phyloP scores from a whole-genome alignment of 805 yeast genomes.

The Sugiyamaella floridensis region DNA sequence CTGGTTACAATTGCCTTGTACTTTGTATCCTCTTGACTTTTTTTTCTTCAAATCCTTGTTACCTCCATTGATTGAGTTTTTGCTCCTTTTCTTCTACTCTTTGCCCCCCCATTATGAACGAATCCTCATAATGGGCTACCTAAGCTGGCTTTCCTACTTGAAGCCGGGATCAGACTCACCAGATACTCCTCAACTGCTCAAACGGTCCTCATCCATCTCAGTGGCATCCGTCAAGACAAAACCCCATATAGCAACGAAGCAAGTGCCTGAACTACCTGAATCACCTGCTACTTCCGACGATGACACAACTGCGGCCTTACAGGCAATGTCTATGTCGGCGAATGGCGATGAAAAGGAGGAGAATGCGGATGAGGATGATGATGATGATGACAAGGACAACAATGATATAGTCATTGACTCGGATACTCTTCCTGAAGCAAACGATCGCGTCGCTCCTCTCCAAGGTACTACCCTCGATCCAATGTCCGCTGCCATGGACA shows the following conservation, averaged over 20 bases:
- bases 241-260: not conserved
- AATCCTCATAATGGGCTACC: not conserved
- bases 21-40: no score
- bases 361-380: no score
- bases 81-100: no score
- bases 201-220: not conserved
- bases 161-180: not conserved
- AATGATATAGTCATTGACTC: not conserved
- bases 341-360: not conserved
- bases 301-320: not conserved
- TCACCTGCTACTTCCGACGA: not conserved
- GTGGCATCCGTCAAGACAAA: not conserved
- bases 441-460: not conserved
- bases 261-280: not conserved
- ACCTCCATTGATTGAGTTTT: no score
- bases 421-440: not conserved
- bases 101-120: not conserved
- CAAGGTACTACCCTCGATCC: not conserved
- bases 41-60: no score
- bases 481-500: not conserved
- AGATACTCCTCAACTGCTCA: not conserved
- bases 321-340: not conserved
- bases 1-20: no score
- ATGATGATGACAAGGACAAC: not conserved
- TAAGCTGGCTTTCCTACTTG: not conserved